Conservation (phyloP, 306 rosid genomes). For the Cucumis melo region DNA sequence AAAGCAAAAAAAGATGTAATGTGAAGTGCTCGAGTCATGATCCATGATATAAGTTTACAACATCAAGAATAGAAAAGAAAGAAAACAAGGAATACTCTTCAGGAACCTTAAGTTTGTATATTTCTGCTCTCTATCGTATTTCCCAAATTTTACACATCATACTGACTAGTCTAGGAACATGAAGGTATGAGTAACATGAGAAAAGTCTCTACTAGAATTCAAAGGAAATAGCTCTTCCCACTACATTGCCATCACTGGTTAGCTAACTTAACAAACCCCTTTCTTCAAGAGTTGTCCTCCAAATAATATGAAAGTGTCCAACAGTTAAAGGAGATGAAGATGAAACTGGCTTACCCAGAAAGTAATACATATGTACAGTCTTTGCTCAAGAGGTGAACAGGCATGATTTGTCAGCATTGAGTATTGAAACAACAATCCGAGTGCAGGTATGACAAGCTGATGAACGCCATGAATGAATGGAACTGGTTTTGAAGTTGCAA, state of each 20-base stretch:
- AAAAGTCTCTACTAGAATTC: not conserved
- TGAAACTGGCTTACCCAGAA: not conserved
- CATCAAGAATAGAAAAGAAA: not conserved
- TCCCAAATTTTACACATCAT: slow-evolving; percentile 1
- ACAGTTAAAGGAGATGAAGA: not conserved
- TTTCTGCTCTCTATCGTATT: not conserved
- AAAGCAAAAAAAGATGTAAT: not conserved
- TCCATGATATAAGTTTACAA: not conserved
- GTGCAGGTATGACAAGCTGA: not conserved
- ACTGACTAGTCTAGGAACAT: not conserved
- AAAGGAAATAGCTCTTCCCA: not conserved
- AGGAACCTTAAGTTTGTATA: not conserved
- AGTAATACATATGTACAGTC: not conserved
- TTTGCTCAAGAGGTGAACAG: not conserved
- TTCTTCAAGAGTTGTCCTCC: not conserved
- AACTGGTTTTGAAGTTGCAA: not conserved
- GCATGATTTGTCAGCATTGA: not conserved
- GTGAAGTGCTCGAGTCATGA: not conserved
- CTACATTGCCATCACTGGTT: not conserved
- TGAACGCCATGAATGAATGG: not conserved
- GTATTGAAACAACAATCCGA: not conserved
- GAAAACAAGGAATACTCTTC: not conserved
- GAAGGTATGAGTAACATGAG: not conserved
- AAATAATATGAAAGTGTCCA: not conserved
- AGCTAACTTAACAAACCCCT: not conserved